These are phyloP conservation scores for Chaetomiaceae sp. DNA, from an alignment of 2,329 filamentous ascomycete species.

Conservation along the genomic window DNA sequence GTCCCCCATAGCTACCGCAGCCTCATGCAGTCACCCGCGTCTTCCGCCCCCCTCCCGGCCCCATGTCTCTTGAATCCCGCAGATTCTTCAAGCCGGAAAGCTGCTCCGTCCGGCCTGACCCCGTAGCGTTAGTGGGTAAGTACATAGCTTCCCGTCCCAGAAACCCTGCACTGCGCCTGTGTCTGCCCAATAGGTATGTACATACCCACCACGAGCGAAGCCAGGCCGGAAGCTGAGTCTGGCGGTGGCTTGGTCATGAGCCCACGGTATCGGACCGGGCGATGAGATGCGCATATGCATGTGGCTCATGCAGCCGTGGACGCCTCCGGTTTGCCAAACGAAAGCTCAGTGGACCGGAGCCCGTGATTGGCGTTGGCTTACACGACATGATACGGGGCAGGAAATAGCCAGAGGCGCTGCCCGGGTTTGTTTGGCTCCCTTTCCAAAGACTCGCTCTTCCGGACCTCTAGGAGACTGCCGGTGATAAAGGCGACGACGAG, in stretches of 20 bases:
- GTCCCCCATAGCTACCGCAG: background rate
- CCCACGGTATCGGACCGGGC: background rate
- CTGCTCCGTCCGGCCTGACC: background rate
- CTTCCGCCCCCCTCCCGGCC: background rate
- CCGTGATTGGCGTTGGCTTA: background rate
- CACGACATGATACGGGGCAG: background rate
- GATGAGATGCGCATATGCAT: constrained; percentile 8
- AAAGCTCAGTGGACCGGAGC: background rate
- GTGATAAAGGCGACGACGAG: background rate
- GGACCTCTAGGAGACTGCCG: background rate
- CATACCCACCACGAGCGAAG: too few species aligned
- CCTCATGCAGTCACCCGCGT: constrained; percentile 8
- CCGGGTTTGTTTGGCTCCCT: too few species aligned
- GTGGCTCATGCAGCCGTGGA: background rate
- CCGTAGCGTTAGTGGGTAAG: too few species aligned
- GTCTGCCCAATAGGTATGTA: too few species aligned
- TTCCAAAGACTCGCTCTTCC: too few species aligned
- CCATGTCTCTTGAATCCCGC: background rate
- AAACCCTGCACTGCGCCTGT: too few species aligned
- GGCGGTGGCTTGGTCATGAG: too few species aligned
- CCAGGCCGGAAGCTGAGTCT: background rate
- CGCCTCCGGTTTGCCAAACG: background rate
- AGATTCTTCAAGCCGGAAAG: background rate
- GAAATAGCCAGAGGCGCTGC: background rate
- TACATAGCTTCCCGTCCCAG: background rate